Conservation (phyloP, 768 basidiomycete genomes). For the Leccinum sublutescens region DNA sequence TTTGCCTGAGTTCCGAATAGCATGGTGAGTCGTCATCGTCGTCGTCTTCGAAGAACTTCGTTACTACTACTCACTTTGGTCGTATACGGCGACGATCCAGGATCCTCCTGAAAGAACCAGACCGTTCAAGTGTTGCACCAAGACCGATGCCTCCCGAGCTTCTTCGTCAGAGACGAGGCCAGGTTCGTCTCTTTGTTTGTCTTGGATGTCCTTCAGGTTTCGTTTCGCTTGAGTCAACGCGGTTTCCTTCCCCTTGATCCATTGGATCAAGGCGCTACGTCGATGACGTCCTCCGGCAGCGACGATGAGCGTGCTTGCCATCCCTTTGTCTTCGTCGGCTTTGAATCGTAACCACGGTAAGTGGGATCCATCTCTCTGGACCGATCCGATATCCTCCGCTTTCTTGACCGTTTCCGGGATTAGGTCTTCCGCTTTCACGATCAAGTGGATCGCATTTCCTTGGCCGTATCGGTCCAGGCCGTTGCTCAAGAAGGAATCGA, state of each 20-base stretch:
- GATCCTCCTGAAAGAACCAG: not conserved
- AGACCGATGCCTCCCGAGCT: not conserved
- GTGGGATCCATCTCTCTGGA: not conserved
- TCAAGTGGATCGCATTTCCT: not conserved
- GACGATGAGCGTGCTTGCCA: not conserved
- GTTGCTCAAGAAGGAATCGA: not conserved
- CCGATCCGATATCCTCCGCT: not conserved
- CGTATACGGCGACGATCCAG: not conserved
- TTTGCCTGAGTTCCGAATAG: not conserved
- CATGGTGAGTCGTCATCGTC: too few relatives aligned
- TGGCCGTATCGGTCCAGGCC: not conserved
- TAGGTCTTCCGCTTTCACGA: not conserved
- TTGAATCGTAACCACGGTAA: not conserved
- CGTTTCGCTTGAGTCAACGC: not conserved
- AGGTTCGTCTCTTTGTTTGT: not conserved
- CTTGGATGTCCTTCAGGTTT: not conserved
- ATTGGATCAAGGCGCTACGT: not conserved
- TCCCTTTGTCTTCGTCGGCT: too few relatives aligned
- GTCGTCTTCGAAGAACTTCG: too few relatives aligned
- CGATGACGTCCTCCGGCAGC: not conserved
- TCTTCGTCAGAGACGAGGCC: not conserved
- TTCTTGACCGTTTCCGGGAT: not conserved
- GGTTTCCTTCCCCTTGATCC: not conserved
- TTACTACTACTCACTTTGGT: not conserved
- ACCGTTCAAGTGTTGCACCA: not conserved